Percentiles rank a stretch among this genome's conserved stretches.
phyloP scores from a whole-genome alignment of 495 filamentous ascomycete genomes.

The Aspergillus mulundensis region DNA sequence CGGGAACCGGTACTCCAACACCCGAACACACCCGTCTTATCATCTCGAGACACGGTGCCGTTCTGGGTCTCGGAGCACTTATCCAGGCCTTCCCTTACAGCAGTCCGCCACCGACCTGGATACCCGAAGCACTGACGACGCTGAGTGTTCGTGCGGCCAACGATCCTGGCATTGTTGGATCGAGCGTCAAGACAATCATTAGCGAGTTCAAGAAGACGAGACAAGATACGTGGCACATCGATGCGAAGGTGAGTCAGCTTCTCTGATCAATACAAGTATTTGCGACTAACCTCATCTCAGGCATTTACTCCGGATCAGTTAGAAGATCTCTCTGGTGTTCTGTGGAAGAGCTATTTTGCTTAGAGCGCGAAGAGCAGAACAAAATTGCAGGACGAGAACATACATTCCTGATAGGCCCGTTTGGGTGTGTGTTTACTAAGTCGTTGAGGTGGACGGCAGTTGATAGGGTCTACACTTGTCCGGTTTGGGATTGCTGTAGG shows the following conservation, averaged over 20 bases:
- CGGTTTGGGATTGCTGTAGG: not conserved
- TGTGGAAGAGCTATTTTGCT: conserved; percentile 99
- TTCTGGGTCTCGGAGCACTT: conserved; percentile 84
- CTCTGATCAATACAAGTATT: not conserved
- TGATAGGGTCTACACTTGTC: not conserved
- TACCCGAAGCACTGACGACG: conserved; percentile 86
- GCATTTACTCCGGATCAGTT: conserved; percentile 89
- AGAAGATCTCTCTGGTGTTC: conserved; percentile 89
- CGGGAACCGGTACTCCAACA: conserved; percentile 69
- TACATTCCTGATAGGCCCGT: not conserved
- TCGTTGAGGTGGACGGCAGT: not conserved
- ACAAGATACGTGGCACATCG: conserved; percentile 97
- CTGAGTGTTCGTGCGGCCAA: conserved; percentile 79
- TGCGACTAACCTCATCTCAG: conserved; percentile 46
- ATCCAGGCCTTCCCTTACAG: conserved; percentile 97
- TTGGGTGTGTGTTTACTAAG: not conserved
- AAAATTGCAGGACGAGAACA: not conserved
- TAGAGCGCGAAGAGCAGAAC: conserved; percentile 30
- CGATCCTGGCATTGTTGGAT: conserved; percentile 89
- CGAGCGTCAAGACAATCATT: conserved; percentile 93
- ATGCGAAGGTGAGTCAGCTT: conserved; percentile 72
- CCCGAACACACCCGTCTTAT: conserved; percentile 79
- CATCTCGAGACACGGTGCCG: conserved; percentile 81
- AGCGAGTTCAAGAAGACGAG: conserved; percentile 99
- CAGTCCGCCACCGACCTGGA: conserved; percentile 87